Evolutionary conservation across 306 rosid genomes (phyloP).

Genomic region (Malus orientalis): DNA sequence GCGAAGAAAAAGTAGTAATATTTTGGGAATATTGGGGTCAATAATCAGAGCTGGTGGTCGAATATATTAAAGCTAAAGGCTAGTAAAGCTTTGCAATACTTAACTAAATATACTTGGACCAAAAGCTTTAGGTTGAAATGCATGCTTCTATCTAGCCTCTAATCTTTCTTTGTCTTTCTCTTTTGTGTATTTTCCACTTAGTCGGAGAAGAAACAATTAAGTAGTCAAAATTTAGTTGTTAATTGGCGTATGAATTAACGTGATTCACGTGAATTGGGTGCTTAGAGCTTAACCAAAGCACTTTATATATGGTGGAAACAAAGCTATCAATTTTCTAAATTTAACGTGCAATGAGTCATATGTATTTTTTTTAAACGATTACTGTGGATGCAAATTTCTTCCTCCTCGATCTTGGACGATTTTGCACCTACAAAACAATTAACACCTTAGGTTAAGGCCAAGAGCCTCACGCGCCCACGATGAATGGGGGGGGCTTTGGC

Average conservation of each 20-base stretch:
- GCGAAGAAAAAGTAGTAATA: neutral
- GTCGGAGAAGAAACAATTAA: neutral
- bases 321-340: neutral
- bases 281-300: neutral
- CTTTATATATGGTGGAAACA: conserved; percentile 10
- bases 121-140: neutral
- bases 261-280: conserved; percentile 29
- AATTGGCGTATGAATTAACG: conserved; percentile 12
- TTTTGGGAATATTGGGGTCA: neutral
- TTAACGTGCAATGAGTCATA: neutral
- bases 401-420: no score
- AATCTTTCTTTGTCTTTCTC: neutral
- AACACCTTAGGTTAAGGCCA: no score
- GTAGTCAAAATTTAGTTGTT: neutral
- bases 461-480: no score
- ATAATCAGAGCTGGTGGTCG: conserved; percentile 10
- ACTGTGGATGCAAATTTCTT: no score
- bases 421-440: no score
- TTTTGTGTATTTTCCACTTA: conserved; percentile 1
- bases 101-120: neutral
- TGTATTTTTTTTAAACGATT: no score
- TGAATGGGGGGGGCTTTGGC: no score
- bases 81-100: neutral
- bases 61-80: neutral
- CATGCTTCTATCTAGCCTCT: neutral